These are phyloP conservation scores for Pseudogymnoascus sp. DNA, from an alignment of 2,329 filamentous ascomycete genomes.

Conservation along the genomic window DNA sequence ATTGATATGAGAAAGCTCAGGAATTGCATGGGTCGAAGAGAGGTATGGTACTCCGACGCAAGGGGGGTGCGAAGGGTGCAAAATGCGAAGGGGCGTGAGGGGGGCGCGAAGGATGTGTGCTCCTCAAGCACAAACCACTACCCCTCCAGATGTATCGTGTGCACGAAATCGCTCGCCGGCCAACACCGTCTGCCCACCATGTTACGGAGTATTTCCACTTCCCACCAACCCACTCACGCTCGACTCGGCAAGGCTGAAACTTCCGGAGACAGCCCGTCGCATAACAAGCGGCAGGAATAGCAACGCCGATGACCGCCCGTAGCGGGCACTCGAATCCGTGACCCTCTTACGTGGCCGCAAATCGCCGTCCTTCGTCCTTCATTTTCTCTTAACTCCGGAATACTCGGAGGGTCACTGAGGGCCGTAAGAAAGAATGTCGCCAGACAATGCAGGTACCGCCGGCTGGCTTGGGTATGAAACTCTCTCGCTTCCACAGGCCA, in stretches of 20 bases:
- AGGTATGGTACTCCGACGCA: background rate
- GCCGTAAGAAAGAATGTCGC: background rate
- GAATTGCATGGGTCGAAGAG: background rate
- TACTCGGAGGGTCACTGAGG: background rate
- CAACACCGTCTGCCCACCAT: background rate
- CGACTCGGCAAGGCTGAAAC: conserved; percentile 1
- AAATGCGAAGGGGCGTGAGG: background rate
- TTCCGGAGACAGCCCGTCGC: background rate
- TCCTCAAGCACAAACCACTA: background rate
- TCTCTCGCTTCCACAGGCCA: background rate
- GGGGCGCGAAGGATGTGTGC: background rate
- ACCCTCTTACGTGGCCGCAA: background rate
- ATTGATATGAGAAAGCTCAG: background rate
- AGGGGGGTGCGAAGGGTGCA: background rate
- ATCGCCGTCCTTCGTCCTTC: background rate
- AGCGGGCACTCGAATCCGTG: background rate
- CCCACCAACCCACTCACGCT: background rate
- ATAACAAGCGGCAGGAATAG: background rate
- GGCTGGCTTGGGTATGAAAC: background rate
- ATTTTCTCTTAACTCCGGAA: background rate
- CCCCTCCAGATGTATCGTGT: background rate
- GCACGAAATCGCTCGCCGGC: background rate
- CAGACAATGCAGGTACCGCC: conserved; percentile 4
- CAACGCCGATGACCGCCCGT: background rate
- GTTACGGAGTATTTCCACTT: background rate